These are phyloP conservation scores for Trichoderma sp. DNA, from an alignment of 2,329 filamentous ascomycete species.

Conservation along the genomic window DNA sequence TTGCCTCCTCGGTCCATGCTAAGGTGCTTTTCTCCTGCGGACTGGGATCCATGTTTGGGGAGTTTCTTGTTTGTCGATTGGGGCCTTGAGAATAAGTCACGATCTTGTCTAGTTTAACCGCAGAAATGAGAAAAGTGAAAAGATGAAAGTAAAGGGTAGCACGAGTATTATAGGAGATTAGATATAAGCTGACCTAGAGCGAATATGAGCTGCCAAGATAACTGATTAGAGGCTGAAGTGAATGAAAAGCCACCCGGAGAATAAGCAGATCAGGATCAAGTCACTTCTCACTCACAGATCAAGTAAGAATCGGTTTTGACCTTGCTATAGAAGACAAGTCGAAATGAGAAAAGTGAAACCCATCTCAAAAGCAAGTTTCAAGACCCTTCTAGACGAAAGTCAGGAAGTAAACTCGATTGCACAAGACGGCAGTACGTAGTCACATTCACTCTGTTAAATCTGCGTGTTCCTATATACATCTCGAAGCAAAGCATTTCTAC, in stretches of 20 bases:
- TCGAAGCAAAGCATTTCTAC: not conserved
- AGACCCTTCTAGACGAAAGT: not conserved
- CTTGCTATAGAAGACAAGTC: not conserved
- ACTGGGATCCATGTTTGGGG: conserved; percentile 26
- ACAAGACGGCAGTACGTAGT: not conserved
- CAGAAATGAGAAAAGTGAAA: not conserved
- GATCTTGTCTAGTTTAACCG: not conserved
- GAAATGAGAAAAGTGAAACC: not conserved
- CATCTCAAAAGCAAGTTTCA: not conserved
- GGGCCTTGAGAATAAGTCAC: too few species aligned
- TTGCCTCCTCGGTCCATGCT: conserved; percentile 39
- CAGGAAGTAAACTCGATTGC: not conserved
- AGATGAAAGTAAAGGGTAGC: not conserved
- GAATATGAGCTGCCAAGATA: not conserved
- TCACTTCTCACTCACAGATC: not conserved
- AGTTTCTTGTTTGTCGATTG: not conserved
- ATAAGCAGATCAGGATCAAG: not conserved
- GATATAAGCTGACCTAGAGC: not conserved
- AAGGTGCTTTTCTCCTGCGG: conserved; percentile 25
- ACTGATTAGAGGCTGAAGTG: not conserved
- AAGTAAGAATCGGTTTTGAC: not conserved
- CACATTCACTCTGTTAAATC: not conserved
- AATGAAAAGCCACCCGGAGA: not conserved
- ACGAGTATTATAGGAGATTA: not conserved
- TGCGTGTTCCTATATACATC: not conserved